Evolutionary conservation across 2,329 filamentous ascomycete species (phyloP).

Genomic region (Sporothrix inflata): DNA sequence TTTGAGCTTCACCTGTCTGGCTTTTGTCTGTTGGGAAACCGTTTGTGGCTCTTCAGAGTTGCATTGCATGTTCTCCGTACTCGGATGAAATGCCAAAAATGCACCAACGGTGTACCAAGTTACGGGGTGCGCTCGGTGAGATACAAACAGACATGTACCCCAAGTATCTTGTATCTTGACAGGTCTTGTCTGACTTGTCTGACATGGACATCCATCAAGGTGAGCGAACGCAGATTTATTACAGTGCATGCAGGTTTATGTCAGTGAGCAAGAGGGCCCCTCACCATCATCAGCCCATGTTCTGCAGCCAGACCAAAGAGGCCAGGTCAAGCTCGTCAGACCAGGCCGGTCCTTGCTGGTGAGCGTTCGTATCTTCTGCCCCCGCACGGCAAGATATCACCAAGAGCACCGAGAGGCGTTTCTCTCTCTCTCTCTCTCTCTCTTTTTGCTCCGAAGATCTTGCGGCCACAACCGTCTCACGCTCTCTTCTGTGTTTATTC

Average conservation of each 20-base stretch:
- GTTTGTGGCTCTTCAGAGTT: constrained; percentile 13
- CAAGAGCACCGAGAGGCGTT: not conserved
- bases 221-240: not conserved
- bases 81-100: too few relatives aligned
- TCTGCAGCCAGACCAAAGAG: not conserved
- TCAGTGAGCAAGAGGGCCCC: not conserved
- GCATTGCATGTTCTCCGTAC: constrained; percentile 10
- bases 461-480: constrained; percentile 16
- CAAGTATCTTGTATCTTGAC: not conserved
- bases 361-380: not conserved
- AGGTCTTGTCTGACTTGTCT: not conserved
- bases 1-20: constrained; percentile 1
- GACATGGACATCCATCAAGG: not conserved
- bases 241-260: constrained; percentile 17
- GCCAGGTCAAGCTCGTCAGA: not conserved
- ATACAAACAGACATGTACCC: not conserved
- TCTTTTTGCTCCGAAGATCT: not conserved
- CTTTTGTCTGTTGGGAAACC: not conserved
- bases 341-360: not conserved
- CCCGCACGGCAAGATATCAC: constrained; percentile 10
- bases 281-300: not conserved
- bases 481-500: not conserved
- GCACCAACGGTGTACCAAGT: not conserved
- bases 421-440: too few relatives aligned
- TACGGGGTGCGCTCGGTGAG: constrained; percentile 14